Percentiles rank a stretch among this genome's conserved stretches.
Conservation (phyloP, 2,329 filamentous ascomycete genomes). For the Drechslerella coelobrocha region DNA sequence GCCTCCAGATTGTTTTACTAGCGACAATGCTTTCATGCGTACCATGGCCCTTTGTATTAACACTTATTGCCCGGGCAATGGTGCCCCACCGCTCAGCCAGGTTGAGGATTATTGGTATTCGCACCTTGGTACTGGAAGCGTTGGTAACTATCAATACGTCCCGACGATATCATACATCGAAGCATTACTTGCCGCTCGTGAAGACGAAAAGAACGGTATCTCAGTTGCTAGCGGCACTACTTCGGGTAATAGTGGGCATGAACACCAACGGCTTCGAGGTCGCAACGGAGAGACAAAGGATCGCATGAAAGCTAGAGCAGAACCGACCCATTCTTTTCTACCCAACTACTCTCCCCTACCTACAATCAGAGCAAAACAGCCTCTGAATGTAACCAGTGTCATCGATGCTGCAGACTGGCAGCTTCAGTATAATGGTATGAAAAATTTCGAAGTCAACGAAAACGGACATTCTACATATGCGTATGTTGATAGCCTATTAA, state of each 20-base stretch:
- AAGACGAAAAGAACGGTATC: conserved; percentile 20
- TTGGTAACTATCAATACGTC: conserved; percentile 53
- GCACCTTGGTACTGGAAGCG: conserved; percentile 55
- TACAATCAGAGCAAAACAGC: conserved; percentile 52
- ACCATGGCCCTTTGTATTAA: conserved; percentile 58
- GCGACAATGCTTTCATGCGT: conserved; percentile 56
- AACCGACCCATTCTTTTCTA: conserved; percentile 10
- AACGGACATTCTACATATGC: conserved; percentile 54
- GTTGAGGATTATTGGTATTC: conserved; percentile 56
- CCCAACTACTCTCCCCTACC: conserved; percentile 53
- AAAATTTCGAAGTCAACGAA: conserved; percentile 64
- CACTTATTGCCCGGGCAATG: conserved; percentile 55
- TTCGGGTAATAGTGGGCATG: conserved; percentile 53
- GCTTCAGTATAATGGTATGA: conserved; percentile 63
- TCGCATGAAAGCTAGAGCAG: too few relatives aligned
- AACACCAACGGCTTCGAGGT: conserved; percentile 54
- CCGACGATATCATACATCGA: conserved; percentile 56
- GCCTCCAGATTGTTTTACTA: conserved; percentile 55
- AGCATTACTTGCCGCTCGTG: conserved; percentile 39
- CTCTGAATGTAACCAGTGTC: conserved; percentile 57
- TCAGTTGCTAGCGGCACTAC: conserved; percentile 49
- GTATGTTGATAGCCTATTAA: conserved; percentile 4
- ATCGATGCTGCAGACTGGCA: conserved; percentile 56
- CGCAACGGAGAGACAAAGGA: conserved; percentile 53
- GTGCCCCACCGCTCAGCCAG: conserved; percentile 44